Percentiles rank a stretch among this genome's conserved stretches.
Evolutionary conservation across 2,329 filamentous ascomycete genomes (phyloP).

Genomic region (Paramyrothecium roridum): DNA sequence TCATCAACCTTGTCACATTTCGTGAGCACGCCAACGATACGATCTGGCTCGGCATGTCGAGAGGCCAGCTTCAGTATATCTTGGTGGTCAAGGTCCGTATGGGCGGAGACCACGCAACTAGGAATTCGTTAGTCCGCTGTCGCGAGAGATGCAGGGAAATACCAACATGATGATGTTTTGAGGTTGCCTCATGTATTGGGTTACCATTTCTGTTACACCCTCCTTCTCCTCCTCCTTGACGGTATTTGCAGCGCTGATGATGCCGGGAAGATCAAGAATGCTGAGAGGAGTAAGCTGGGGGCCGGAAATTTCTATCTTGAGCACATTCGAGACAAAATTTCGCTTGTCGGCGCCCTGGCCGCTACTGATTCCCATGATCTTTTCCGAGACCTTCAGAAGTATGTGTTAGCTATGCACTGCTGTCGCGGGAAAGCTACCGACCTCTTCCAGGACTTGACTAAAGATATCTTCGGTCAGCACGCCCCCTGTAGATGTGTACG

Average conservation of each 20-base stretch:
- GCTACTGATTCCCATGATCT: conserved; percentile 25
- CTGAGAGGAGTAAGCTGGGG: conserved; percentile 31
- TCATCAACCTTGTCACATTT: conserved; percentile 27
- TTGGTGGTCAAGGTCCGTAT: conserved; percentile 24
- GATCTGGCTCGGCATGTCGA: conserved; percentile 19
- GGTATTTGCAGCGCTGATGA: conserved; percentile 17
- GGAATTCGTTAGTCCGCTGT: conserved; percentile 8
- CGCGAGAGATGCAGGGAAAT: no score
- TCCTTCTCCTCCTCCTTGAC: conserved; percentile 25
- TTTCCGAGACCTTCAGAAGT: conserved; percentile 17
- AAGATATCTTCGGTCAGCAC: conserved; percentile 25
- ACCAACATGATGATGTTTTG: conserved; percentile 36
- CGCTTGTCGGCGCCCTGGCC: conserved; percentile 16
- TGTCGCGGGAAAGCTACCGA: no score
- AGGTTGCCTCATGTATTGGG: conserved; percentile 28
- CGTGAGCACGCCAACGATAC: conserved; percentile 33
- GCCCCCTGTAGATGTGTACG: conserved; percentile 16
- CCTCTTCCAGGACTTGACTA: conserved; percentile 20
- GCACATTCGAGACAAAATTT: conserved; percentile 33
- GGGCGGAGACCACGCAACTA: conserved; percentile 28
- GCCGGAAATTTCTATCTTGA: conserved; percentile 33
- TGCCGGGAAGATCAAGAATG: conserved; percentile 33
- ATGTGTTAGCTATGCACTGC: background rate
- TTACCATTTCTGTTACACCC: conserved; percentile 26
- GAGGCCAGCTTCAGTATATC: conserved; percentile 23